Base-by-base conservation (phyloP, 1,284 basidiomycete genomes). In the Sporisorium scitamineum region DNA sequence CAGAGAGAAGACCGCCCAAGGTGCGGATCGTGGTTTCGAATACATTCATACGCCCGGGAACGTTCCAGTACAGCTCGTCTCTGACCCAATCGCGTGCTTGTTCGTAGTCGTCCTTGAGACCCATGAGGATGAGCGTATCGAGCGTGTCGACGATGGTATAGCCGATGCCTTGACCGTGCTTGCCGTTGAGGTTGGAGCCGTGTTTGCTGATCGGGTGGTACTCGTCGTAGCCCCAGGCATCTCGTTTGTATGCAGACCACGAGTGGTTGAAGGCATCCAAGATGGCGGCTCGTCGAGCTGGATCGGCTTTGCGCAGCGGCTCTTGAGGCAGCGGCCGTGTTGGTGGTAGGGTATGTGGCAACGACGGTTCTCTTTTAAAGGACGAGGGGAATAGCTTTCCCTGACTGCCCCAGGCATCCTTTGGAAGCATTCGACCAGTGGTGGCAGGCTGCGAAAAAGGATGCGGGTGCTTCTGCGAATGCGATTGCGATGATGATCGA, bases 11-110 rank as follows among this genome's bases (percentile, higher is more conserved):
- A 10, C 93, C 93, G 13, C 93, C 93, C 1, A 94, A 87, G 2
- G 93, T 88, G 22, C 93, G 90, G 52, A 94, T 94, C 0, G 93
- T 93, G 0, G 91, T 92, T 90, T 98, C 95, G 79, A 98, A 98
- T 0, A 93, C 94, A 85, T 92, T 97, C 86, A 94, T 93, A 20
- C 89, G 87, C 13, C 89, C 94, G 80, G 94, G 91, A 13, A 91
- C 88, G 39, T 96, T 91, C 82, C 97, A 95, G 10, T 88, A 86
- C 48, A 97, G 86, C 37, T 90, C 87, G 27, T 89, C 88, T 27
- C 88, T 88, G 20, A 97, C 89, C 95, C 95, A 97, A 44, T 90
- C 84, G 16, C 91, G 87, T 0, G 95, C 93, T 13, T 92, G 89
- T 52, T 87, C 73, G 81, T 94, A 95, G 85, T 96, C 95, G 0